A percentile compares a stretch with the other conserved stretches of the same genome.
phyloP scores from a whole-genome alignment of 495 filamentous ascomycete genomes.

The Bombardia bombarda region DNA sequence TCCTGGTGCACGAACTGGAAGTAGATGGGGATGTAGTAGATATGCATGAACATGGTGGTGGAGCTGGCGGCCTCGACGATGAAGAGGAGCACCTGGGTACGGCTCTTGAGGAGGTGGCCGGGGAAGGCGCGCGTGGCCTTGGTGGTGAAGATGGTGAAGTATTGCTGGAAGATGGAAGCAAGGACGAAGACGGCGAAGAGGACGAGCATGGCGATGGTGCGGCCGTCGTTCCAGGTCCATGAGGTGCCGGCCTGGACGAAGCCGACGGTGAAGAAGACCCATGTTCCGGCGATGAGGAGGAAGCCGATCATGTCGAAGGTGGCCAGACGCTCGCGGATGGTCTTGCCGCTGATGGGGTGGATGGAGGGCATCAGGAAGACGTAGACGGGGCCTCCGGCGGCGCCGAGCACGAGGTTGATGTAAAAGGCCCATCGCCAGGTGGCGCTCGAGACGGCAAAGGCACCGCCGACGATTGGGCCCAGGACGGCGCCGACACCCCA shows the following conservation, averaged over 20 bases:
- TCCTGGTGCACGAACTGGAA: conserved; percentile 52
- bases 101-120: conserved; percentile 37
- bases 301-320: conserved; percentile 40
- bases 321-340: conserved; percentile 26
- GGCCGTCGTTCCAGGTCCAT: conserved; percentile 44
- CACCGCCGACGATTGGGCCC: conserved; percentile 39
- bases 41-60: conserved; percentile 29
- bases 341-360: conserved; percentile 34
- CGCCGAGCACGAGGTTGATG: conserved; percentile 41
- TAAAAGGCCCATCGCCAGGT: conserved; percentile 49
- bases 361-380: conserved; percentile 45
- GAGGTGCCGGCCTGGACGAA: conserved; percentile 47
- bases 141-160: conserved; percentile 43
- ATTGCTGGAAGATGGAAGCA: conserved; percentile 43
- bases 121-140: conserved; percentile 44
- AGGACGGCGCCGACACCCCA: conserved; percentile 34
- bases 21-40: conserved; percentile 47
- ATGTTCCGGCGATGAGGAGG: conserved; percentile 33
- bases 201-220: conserved; percentile 47
- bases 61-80: conserved; percentile 24
- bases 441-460: conserved; percentile 32
- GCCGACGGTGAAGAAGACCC: conserved; percentile 39
- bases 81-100: conserved; percentile 39
- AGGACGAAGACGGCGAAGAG: conserved; percentile 44
- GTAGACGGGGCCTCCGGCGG: conserved; percentile 44